Conservation (phyloP, 106 monocot genomes). For the Vanilla planifolia region DNA sequence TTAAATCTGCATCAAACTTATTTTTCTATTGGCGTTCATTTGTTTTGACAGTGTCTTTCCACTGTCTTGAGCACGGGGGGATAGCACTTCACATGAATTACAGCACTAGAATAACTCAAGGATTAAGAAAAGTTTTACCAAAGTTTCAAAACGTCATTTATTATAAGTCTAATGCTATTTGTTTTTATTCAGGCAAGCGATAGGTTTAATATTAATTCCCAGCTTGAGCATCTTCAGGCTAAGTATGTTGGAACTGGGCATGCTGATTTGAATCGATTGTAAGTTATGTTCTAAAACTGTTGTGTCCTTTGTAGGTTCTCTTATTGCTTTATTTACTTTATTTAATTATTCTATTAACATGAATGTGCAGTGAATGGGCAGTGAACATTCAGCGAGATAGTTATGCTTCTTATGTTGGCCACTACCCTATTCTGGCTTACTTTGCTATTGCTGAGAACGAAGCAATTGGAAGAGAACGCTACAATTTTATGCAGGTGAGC, state of each 20-base stretch:
- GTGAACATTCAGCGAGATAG: conserved; percentile 77
- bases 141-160: too few relatives aligned
- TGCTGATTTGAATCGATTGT: conserved; percentile 77
- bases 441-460: conserved; percentile 84
- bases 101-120: too few relatives aligned
- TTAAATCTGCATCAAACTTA: too few relatives aligned
- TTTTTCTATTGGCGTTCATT: too few relatives aligned
- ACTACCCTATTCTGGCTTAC: conserved; percentile 68
- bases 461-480: conserved; percentile 82
- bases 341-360: neutral
- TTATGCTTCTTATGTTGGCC: conserved; percentile 82
- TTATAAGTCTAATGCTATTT: too few relatives aligned
- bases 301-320: neutral
- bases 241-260: conserved; percentile 90
- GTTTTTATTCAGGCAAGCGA: conserved; percentile 48
- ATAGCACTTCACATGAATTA: too few relatives aligned
- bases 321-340: neutral
- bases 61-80: too few relatives aligned
- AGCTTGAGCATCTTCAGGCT: conserved; percentile 92
- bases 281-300: conserved; percentile 6
- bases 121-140: too few relatives aligned
- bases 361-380: conserved; percentile 62
- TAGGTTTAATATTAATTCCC: conserved; percentile 87
- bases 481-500: conserved; percentile 89
- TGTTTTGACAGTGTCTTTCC: too few relatives aligned